A percentile compares a stretch with the other conserved stretches of the same genome.
phyloP scores from a whole-genome alignment of 768 basidiomycete genomes.

The Boletus sp. region DNA sequence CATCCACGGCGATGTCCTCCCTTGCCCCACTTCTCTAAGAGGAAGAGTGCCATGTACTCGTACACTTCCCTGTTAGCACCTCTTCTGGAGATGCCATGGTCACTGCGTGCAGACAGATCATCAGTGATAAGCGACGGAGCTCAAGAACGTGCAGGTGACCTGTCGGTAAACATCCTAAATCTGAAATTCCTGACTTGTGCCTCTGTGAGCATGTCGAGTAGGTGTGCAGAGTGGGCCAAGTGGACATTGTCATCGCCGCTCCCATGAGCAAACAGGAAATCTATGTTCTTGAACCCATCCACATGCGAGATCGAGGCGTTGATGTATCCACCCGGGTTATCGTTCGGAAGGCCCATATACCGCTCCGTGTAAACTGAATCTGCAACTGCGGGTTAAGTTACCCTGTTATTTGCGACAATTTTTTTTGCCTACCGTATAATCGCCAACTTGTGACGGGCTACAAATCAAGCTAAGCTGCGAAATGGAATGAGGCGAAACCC shows the following conservation, averaged over 20 bases:
- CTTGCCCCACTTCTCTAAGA: conserved; percentile 93
- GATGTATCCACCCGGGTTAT: conserved; percentile 85
- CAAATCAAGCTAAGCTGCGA: conserved; percentile 11
- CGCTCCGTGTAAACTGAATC: conserved; percentile 98
- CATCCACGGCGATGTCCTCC: conserved; percentile 66
- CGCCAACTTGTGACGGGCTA: conserved; percentile 89
- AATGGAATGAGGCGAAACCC: background rate
- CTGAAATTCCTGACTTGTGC: conserved; percentile 69
- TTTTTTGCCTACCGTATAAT: conserved; percentile 59
- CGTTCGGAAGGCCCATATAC: conserved; percentile 84
- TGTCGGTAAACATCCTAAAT: conserved; percentile 98
- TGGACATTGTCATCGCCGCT: conserved; percentile 98
- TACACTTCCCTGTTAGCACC: conserved; percentile 84
- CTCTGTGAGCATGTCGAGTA: conserved; percentile 90
- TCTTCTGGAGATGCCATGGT: conserved; percentile 72
- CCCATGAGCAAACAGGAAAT: conserved; percentile 88
- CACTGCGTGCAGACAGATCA: conserved; percentile 43
- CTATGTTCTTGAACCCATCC: conserved; percentile 75
- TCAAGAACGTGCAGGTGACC: conserved; percentile 44
- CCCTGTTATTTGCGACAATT: background rate
- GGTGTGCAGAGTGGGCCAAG: conserved; percentile 83
- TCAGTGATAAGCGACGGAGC: conserved; percentile 7
- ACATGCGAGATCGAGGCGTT: conserved; percentile 88
- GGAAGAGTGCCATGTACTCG: conserved; percentile 80
- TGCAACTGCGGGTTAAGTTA: conserved; percentile 26